Percentiles rank a stretch among this genome's conserved stretches.
phyloP scores from a whole-genome alignment of 2,329 filamentous ascomycete genomes.

The Pseudogymnoascus sp. region DNA sequence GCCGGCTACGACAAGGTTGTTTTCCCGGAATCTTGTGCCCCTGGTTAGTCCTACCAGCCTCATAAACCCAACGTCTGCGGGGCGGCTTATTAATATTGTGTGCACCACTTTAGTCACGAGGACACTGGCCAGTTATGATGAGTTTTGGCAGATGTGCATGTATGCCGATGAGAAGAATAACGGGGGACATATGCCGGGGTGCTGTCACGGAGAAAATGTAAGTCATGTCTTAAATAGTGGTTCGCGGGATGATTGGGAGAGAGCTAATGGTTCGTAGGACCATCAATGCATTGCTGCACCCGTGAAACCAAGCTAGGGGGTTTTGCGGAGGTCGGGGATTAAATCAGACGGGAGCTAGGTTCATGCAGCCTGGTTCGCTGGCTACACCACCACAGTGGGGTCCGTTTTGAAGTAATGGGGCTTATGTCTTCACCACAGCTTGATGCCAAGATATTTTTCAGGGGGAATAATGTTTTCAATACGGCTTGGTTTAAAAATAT shows the following conservation, averaged over 20 bases:
- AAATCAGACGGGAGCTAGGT: not conserved
- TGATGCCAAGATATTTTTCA: not conserved
- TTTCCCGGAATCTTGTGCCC: not conserved
- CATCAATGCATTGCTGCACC: not conserved
- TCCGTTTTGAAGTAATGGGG: not conserved
- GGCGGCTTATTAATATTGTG: not conserved
- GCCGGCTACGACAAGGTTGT: not conserved
- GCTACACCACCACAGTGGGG: not conserved
- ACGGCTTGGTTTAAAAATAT: not conserved
- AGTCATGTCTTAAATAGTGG: not conserved
- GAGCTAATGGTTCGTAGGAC: not conserved
- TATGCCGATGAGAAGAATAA: not conserved
- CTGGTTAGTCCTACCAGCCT: not conserved
- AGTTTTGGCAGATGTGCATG: not conserved
- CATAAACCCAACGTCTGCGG: too few species aligned
- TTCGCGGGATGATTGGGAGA: not conserved
- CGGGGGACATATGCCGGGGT: not conserved
- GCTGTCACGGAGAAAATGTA: slow-evolving; percentile 7
- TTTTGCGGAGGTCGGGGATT: not conserved
- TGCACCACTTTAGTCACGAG: not conserved
- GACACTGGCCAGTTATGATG: not conserved
- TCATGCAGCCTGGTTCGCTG: not conserved
- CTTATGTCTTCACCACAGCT: not conserved
- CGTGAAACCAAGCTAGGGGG: not conserved
- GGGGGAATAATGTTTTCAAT: not conserved